Conservation (phyloP, 352 stramenopile species). For the Phytophthora macrochlamydospora region DNA sequence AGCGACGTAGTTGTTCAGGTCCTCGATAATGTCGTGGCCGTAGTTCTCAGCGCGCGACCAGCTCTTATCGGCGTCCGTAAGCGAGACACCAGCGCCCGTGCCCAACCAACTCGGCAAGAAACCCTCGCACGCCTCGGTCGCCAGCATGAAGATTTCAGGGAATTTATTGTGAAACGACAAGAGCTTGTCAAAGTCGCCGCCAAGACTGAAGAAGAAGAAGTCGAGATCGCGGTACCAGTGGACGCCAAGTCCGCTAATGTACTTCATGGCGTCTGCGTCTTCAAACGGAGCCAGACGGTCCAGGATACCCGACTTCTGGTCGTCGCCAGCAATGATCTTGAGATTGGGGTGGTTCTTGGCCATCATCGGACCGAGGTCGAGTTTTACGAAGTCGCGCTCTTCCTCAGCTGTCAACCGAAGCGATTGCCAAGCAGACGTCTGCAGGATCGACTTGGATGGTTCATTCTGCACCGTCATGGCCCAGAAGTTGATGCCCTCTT, state of each 20-base stretch:
- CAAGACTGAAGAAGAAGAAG: conserved; percentile 29
- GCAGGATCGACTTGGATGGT: conserved; percentile 40
- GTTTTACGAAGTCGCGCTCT: conserved; percentile 69
- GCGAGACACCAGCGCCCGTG: conserved; percentile 39
- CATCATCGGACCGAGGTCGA: conserved; percentile 70
- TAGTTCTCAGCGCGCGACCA: conserved; percentile 80
- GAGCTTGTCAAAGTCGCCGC: conserved; percentile 45
- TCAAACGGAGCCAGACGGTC: conserved; percentile 40
- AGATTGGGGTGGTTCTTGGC: conserved; percentile 63
- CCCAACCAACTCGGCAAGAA: conserved; percentile 42
- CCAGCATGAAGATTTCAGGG: conserved; percentile 66
- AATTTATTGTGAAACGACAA: conserved; percentile 40
- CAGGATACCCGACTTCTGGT: conserved; percentile 68
- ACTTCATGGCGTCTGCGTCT: conserved; percentile 50
- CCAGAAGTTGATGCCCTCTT: conserved; percentile 63
- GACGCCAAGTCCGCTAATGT: conserved; percentile 79
- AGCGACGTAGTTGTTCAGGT: conserved; percentile 75
- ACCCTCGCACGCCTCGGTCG: conserved; percentile 66
- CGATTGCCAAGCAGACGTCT: conserved; percentile 49
- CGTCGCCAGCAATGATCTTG: conserved; percentile 77
- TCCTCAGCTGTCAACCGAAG: conserved; percentile 38
- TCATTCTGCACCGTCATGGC: conserved; percentile 84
- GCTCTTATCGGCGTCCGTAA: conserved; percentile 34
- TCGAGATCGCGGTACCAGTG: conserved; percentile 78
- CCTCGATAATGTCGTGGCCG: conserved; percentile 85